A percentile compares a stretch with the other conserved stretches of the same genome.
Conservation (phyloP, 2,329 filamentous ascomycete species). For the Rutstroemia sp. region DNA sequence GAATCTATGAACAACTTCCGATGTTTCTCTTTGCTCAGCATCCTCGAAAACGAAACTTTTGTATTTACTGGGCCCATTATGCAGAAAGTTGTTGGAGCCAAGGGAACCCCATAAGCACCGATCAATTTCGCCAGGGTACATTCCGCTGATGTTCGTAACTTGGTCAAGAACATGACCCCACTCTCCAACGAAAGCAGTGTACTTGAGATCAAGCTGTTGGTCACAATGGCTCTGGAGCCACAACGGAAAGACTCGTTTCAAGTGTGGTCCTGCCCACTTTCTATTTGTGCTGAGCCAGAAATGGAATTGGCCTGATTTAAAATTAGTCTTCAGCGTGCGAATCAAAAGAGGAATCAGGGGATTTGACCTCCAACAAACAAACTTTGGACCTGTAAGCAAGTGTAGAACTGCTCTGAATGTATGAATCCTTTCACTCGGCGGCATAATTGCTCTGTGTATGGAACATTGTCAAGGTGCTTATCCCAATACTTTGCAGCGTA, state of each 20-base stretch:
- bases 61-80: not conserved
- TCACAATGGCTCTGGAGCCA: not conserved
- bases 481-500: conserved; percentile 1
- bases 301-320: not conserved
- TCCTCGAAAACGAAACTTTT: not conserved
- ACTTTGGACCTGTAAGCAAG: not conserved
- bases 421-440: not conserved
- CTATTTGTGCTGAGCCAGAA: not conserved
- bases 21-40: not conserved
- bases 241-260: not conserved
- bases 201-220: not conserved
- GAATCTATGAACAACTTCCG: not conserved
- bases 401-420: not conserved
- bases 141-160: not conserved
- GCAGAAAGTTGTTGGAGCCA: not conserved
- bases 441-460: not conserved
- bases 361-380: not conserved
- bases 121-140: not conserved
- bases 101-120: not conserved
- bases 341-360: not conserved
- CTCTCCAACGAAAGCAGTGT: not conserved
- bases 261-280: not conserved
- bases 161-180: not conserved
- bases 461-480: not conserved
- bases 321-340: not conserved